Evolutionary conservation across 2,329 filamentous ascomycete genomes (phyloP).

Genomic region (Capronia americana): DNA sequence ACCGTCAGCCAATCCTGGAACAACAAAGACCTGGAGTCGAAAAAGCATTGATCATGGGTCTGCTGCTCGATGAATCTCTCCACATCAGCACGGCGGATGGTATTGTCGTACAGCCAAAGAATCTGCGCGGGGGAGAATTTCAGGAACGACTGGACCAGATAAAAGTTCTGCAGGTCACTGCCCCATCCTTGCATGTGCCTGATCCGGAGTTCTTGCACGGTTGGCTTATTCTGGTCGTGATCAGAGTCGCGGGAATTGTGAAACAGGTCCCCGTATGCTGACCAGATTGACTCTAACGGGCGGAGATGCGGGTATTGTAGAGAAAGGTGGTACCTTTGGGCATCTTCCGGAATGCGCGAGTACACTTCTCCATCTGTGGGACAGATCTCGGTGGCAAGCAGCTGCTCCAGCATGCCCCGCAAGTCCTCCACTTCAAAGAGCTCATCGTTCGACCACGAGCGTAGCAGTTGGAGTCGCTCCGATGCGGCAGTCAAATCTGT

Average conservation of each 20-base stretch:
- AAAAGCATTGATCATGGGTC: constrained; percentile 64
- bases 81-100: constrained; percentile 63
- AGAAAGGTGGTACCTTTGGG: constrained; percentile 16
- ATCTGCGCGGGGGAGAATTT: constrained; percentile 68
- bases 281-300: not conserved
- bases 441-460: constrained; percentile 63
- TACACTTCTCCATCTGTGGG: constrained; percentile 61
- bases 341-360: constrained; percentile 37
- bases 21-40: constrained; percentile 68
- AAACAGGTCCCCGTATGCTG: constrained; percentile 30
- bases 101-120: constrained; percentile 63
- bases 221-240: constrained; percentile 34
- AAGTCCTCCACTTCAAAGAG: constrained; percentile 67
- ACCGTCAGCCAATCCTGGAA: constrained; percentile 65
- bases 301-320: constrained; percentile 12
- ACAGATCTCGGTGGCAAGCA: constrained; percentile 64
- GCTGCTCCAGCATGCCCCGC: constrained; percentile 61
- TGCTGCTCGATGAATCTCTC: constrained; percentile 56
- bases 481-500: constrained; percentile 53
- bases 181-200: constrained; percentile 64
- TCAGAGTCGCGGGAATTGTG: constrained; percentile 27
- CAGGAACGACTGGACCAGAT: constrained; percentile 69
- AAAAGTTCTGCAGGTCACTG: constrained; percentile 68
- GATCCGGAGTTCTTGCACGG: constrained; percentile 54
- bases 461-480: constrained; percentile 62